Conservation (phyloP, 2,329 filamentous ascomycete species). For the Penicillium psychrosexuale region DNA sequence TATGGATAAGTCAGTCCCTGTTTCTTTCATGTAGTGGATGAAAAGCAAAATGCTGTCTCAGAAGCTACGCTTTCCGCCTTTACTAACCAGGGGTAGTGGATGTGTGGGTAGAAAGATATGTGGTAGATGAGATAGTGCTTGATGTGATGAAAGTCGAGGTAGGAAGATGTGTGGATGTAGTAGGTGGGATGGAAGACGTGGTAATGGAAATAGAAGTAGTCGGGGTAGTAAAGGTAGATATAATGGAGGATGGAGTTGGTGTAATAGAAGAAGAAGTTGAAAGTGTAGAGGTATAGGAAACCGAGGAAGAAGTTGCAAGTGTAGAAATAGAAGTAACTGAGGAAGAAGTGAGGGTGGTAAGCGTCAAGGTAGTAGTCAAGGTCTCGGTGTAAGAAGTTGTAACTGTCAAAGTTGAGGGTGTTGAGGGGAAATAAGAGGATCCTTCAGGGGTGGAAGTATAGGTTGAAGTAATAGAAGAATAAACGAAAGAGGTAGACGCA, state of each 20-base stretch:
- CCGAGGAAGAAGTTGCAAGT: slow-evolving; percentile 13
- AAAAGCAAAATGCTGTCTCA: slow-evolving; percentile 4
- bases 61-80: slow-evolving; percentile 17
- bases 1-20: slow-evolving; percentile 9
- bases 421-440: slow-evolving; percentile 4
- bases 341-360: slow-evolving; percentile 9
- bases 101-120: slow-evolving; percentile 3
- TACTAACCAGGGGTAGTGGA: slow-evolving; percentile 28
- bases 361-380: background rate
- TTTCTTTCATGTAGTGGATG: background rate
- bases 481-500: slow-evolving; percentile 17
- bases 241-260: slow-evolving; percentile 14
- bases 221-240: slow-evolving; percentile 15
- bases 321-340: slow-evolving; percentile 16
- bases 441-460: background rate
- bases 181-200: slow-evolving; percentile 10
- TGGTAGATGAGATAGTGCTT: slow-evolving; percentile 7
- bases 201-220: slow-evolving; percentile 5
- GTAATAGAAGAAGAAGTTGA: slow-evolving; percentile 10
- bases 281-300: slow-evolving; percentile 16
- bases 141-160: slow-evolving; percentile 5
- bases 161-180: slow-evolving; percentile 3
- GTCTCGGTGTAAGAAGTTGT: background rate
- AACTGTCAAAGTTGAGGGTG: background rate
- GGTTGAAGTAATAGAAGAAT: slow-evolving; percentile 3